These are phyloP conservation scores for Leccinellum rugosiceps DNA, from an alignment of 768 basidiomycete genomes.

Conservation along the genomic window DNA sequence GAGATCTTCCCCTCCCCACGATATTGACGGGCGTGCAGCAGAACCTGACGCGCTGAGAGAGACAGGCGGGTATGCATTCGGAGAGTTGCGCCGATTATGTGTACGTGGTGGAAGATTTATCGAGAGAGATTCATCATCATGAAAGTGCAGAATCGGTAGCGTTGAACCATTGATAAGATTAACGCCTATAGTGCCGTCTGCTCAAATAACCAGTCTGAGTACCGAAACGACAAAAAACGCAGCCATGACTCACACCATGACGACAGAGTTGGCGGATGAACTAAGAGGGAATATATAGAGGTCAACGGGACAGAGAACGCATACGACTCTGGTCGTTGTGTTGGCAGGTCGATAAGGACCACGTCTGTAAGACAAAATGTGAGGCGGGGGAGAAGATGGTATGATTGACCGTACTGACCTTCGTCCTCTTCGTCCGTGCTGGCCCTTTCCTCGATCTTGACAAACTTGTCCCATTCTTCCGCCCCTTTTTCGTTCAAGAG, in stretches of 20 bases:
- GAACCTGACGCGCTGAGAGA: slow-evolving; percentile 45
- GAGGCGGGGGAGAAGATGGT: background rate
- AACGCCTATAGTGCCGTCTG: slow-evolving; percentile 86
- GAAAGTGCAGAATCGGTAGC: slow-evolving; percentile 89
- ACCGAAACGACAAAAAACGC: background rate
- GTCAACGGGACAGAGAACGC: slow-evolving; percentile 93
- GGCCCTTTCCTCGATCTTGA: slow-evolving; percentile 73
- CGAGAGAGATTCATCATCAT: slow-evolving; percentile 93
- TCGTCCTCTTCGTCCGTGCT: slow-evolving; percentile 64
- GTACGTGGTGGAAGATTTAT: slow-evolving; percentile 46
- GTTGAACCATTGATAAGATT: slow-evolving; percentile 86
- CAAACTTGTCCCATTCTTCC: slow-evolving; percentile 87
- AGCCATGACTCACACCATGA: slow-evolving; percentile 66
- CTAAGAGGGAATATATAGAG: slow-evolving; percentile 85
- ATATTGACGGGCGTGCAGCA: slow-evolving; percentile 41
- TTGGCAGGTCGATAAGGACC: slow-evolving; percentile 82
- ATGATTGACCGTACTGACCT: slow-evolving; percentile 40
- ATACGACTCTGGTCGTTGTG: slow-evolving; percentile 83
- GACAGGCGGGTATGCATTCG: slow-evolving; percentile 62
- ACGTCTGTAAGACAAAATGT: slow-evolving; percentile 49
- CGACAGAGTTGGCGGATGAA: slow-evolving; percentile 78
- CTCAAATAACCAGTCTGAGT: background rate
- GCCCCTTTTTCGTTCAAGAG: slow-evolving; percentile 79
- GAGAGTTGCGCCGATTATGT: slow-evolving; percentile 34
- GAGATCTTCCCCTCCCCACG: slow-evolving; percentile 89